These are phyloP conservation scores for Mesembryanthemum crystallinum DNA, from an alignment of 148 eudicot genomes.

Conservation along the genomic window DNA sequence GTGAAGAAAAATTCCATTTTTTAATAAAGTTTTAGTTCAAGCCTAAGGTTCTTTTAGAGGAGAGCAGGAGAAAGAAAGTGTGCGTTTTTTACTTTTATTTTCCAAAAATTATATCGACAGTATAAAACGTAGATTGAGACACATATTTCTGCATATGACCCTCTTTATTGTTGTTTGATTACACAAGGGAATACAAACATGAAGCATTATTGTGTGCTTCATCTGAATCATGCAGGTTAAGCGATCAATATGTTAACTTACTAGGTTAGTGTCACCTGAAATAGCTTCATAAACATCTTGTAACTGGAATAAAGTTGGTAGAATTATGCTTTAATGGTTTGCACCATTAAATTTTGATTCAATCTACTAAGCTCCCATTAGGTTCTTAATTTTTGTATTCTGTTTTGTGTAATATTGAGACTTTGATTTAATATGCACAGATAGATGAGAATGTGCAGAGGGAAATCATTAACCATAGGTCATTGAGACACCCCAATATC, in stretches of 20 bases:
- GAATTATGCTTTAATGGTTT: neutral
- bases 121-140: no score
- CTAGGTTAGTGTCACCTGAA: neutral
- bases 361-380: no score
- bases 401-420: neutral
- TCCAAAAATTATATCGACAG: no score
- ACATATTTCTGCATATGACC: no score
- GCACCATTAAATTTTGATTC: neutral
- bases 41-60: neutral
- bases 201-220: no score
- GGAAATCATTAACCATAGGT: slow-evolving; percentile 87
- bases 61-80: no score
- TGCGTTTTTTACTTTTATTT: no score
- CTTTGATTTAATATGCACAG: slow-evolving; percentile 33
- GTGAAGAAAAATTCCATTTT: neutral
- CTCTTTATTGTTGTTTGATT: no score
- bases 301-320: neutral
- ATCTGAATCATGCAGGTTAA: neutral
- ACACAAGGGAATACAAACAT: neutral
- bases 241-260: neutral
- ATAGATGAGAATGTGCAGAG: slow-evolving; percentile 91
- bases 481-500: slow-evolving; percentile 88
- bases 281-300: neutral
- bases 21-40: neutral
- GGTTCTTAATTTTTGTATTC: neutral